Evolutionary conservation across 2,329 filamentous ascomycete genomes (phyloP).

Genomic region (Zasmidium cellare): DNA sequence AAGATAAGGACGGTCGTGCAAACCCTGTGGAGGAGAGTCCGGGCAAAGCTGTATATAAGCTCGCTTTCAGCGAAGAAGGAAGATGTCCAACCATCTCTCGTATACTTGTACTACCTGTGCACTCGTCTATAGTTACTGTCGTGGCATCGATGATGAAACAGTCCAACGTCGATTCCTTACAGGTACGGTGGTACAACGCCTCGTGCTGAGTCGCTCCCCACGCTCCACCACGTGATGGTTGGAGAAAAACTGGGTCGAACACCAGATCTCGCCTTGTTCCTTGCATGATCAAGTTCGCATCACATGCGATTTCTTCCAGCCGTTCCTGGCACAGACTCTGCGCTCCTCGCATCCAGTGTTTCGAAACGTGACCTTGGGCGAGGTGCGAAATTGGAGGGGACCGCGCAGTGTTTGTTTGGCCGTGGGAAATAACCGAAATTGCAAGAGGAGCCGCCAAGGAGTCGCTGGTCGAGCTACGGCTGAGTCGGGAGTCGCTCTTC

Average conservation of each 20-base stretch:
- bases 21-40: not conserved
- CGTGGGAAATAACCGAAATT: conserved; percentile 2
- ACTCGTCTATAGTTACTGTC: not conserved
- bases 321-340: not conserved
- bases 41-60: not conserved
- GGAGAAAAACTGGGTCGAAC: not conserved
- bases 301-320: not conserved
- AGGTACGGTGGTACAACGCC: not conserved
- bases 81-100: too few relatives aligned
- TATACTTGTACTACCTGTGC: not conserved
- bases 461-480: not conserved
- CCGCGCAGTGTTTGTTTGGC: not conserved
- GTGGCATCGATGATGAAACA: not conserved
- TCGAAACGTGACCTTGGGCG: not conserved
- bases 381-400: not conserved
- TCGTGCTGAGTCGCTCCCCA: not conserved
- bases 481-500: not conserved
- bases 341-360: not conserved
- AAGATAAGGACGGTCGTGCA: not conserved
- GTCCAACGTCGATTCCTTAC: not conserved
- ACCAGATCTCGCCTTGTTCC: not conserved
- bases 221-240: not conserved
- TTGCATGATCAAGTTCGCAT: not conserved
- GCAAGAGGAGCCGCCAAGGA: conserved; percentile 2
- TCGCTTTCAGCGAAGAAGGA: too few relatives aligned